Conservation (phyloP, 108 stramenopile species). For the Halocafeteria seosinensis region DNA sequence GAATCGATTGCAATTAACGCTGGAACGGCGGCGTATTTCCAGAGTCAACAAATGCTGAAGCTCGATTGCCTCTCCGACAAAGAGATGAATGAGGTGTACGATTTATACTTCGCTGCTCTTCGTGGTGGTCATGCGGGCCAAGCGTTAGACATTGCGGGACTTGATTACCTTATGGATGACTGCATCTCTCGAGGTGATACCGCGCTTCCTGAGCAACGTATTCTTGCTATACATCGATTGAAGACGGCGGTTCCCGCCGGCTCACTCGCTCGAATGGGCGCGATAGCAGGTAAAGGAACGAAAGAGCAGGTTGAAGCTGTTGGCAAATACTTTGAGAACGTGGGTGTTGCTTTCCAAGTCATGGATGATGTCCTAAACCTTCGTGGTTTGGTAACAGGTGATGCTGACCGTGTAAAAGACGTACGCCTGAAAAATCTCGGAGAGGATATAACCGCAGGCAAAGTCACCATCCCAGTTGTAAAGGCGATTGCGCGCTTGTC, state of each 20-base stretch:
- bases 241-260: slow-evolving; percentile 18
- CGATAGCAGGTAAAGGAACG: slow-evolving; percentile 6
- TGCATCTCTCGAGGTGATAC: slow-evolving; percentile 6
- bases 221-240: slow-evolving; percentile 11
- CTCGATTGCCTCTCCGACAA: neutral
- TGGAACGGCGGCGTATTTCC: slow-evolving; percentile 15
- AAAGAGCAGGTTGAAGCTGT: slow-evolving; percentile 9
- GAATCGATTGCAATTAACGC: slow-evolving; percentile 8
- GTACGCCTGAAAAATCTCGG: slow-evolving; percentile 2
- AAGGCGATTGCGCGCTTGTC: neutral
- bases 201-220: slow-evolving; percentile 2
- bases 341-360: slow-evolving; percentile 15
- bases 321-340: slow-evolving; percentile 10
- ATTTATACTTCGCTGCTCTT: slow-evolving; percentile 10
- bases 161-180: slow-evolving; percentile 14
- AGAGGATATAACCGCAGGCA: slow-evolving; percentile 11
- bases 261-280: slow-evolving; percentile 13
- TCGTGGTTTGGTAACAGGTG: slow-evolving; percentile 7
- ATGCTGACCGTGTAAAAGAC: slow-evolving; percentile 3
- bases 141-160: slow-evolving; percentile 12
- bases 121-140: slow-evolving; percentile 18
- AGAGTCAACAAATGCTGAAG: slow-evolving; percentile 10
- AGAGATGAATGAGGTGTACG: slow-evolving; percentile 10
- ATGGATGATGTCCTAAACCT: slow-evolving; percentile 19
- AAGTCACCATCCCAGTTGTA: slow-evolving; percentile 15